phyloP scores from a whole-genome alignment of 495 filamentous ascomycete species.

The Neohortaea acidophila region DNA sequence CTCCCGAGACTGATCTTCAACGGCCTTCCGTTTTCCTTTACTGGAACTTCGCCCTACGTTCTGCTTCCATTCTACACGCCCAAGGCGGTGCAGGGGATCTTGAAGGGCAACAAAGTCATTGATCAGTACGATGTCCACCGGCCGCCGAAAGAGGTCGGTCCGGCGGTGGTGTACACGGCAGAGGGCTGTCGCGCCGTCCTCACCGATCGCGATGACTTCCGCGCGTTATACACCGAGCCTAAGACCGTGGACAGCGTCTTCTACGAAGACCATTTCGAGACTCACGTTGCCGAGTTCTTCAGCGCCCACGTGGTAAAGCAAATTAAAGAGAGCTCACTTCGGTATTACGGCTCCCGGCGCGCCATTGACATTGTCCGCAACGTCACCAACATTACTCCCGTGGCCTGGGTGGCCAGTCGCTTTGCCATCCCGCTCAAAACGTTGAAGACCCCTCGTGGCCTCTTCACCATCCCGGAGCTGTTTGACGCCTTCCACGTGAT shows the following conservation, averaged over 20 bases:
- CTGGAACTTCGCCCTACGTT: conserved; percentile 27
- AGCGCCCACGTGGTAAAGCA: conserved; percentile 21
- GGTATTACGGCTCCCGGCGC: conserved; percentile 19
- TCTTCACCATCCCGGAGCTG: conserved; percentile 14
- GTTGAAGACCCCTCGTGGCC: conserved; percentile 11
- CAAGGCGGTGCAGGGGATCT: conserved; percentile 32
- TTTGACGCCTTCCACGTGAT: conserved; percentile 18
- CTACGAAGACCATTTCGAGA: conserved; percentile 29
- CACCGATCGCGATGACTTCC: conserved; percentile 29
- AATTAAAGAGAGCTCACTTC: conserved; percentile 26
- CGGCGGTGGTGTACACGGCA: conserved; percentile 27
- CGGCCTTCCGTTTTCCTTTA: conserved; percentile 16
- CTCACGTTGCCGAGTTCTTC: conserved; percentile 26
- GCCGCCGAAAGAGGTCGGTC: conserved; percentile 19
- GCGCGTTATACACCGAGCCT: conserved; percentile 30
- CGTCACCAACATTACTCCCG: conserved; percentile 24
- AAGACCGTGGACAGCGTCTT: conserved; percentile 27
- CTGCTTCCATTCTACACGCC: conserved; percentile 31
- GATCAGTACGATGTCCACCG: conserved; percentile 25
- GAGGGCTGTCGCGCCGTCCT: conserved; percentile 28
- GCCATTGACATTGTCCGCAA: conserved; percentile 32
- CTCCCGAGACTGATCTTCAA: conserved; percentile 20
- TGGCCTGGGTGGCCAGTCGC: conserved; percentile 21
- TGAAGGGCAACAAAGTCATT: conserved; percentile 36
- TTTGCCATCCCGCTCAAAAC: conserved; percentile 23